Conservation (phyloP, 2,329 filamentous ascomycete genomes). For the Aspergillus fumigatiaffinis region DNA sequence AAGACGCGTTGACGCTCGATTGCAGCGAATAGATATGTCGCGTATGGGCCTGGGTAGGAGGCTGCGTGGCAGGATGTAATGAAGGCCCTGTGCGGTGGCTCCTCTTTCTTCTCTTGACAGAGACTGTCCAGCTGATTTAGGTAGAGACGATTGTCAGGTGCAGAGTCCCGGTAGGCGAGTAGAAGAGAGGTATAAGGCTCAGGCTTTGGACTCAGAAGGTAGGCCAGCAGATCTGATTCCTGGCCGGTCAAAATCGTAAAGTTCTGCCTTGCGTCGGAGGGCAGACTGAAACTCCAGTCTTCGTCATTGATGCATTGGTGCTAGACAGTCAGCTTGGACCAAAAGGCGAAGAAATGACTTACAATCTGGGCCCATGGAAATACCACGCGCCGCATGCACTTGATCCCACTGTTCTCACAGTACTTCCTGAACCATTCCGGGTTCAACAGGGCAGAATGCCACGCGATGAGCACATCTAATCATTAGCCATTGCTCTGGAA, state of each 20-base stretch:
- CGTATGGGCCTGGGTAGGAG: not conserved
- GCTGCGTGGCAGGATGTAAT: not conserved
- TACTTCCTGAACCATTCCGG: slow-evolving; percentile 67
- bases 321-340: slow-evolving; percentile 1
- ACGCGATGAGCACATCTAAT: slow-evolving; percentile 70
- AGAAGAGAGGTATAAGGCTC: not conserved
- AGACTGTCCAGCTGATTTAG: not conserved
- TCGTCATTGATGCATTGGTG: slow-evolving; percentile 10
- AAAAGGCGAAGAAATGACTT: not conserved
- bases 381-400: slow-evolving; percentile 54
- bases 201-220: not conserved
- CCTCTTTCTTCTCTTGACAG: no score
- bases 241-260: not conserved
- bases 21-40: slow-evolving; percentile 27
- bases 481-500: not conserved
- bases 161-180: not conserved
- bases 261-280: not conserved
- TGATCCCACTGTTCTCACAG: slow-evolving; percentile 53
- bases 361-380: slow-evolving; percentile 61
- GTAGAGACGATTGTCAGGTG: no score
- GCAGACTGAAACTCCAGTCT: slow-evolving; percentile 9
- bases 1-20: slow-evolving; percentile 42
- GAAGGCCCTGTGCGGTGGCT: not conserved
- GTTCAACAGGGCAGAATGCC: slow-evolving; percentile 74
- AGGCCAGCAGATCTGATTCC: slow-evolving; percentile 2